Evolutionary conservation across 2,329 filamentous ascomycete genomes (phyloP).

Genomic region (Clarireedia paspali): DNA sequence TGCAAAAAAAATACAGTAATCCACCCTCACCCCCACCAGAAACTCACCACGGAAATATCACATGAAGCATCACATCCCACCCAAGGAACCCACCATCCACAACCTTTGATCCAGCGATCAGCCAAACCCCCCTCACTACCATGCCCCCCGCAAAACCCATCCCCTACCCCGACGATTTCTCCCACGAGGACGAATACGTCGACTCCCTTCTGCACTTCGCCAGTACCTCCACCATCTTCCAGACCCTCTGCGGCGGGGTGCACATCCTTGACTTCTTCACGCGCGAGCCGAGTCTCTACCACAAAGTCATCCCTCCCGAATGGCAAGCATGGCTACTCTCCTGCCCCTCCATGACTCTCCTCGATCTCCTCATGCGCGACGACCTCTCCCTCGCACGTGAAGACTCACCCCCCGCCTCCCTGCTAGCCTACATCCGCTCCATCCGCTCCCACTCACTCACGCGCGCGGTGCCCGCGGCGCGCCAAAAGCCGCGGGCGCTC

Average conservation of each 20-base stretch:
- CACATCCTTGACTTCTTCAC: constrained; percentile 97
- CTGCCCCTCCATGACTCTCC: constrained; percentile 63
- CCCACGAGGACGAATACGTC: constrained; percentile 67
- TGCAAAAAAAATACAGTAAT: background rate
- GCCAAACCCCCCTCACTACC: background rate
- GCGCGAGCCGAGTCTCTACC: constrained; percentile 73
- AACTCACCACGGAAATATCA: background rate
- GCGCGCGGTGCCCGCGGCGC: constrained; percentile 38
- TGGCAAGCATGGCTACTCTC: constrained; percentile 75
- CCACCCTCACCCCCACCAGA: too few relatives aligned
- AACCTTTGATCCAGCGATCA: background rate
- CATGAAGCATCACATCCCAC: background rate
- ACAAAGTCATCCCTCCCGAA: constrained; percentile 63
- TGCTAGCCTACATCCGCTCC: constrained; percentile 65
- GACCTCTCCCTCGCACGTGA: constrained; percentile 44
- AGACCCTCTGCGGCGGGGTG: constrained; percentile 90
- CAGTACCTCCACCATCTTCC: constrained; percentile 66
- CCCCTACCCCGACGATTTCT: constrained; percentile 41
- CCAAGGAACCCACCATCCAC: background rate
- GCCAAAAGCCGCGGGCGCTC: constrained; percentile 40
- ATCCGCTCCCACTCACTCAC: constrained; percentile 63
- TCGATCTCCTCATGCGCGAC: constrained; percentile 76
- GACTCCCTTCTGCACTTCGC: constrained; percentile 70
- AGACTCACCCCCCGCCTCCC: constrained; percentile 32
- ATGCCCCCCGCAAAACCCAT: constrained; percentile 25